These are phyloP conservation scores for Tulasnella sp. DNA, from an alignment of 768 basidiomycete species.

Conservation along the genomic window DNA sequence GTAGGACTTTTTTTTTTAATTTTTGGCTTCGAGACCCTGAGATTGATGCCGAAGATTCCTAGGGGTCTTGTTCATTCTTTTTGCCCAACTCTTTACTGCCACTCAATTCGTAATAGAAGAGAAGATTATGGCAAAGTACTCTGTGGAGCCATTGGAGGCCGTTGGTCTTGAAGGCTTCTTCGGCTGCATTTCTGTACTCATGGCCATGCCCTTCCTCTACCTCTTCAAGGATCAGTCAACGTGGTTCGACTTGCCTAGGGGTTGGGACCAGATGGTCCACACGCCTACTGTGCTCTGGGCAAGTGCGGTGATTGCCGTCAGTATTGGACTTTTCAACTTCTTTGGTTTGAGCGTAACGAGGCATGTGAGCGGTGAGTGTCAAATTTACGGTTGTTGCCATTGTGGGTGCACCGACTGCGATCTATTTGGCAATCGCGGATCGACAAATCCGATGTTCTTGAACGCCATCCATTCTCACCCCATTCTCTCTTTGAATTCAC, in stretches of 20 bases:
- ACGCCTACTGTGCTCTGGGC: constrained; percentile 59
- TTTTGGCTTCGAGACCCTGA: no score
- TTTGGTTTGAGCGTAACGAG: constrained; percentile 88
- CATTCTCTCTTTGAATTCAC: no score
- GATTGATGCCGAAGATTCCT: no score
- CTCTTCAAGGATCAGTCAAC: constrained; percentile 35
- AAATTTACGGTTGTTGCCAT: no score
- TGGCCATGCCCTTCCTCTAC: constrained; percentile 67
- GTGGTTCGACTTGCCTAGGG: constrained; percentile 77
- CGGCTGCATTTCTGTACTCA: constrained; percentile 63
- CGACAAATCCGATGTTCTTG: no score
- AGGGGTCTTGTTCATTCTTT: constrained; percentile 85
- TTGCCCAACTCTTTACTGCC: constrained; percentile 90
- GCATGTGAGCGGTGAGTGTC: constrained; percentile 51
- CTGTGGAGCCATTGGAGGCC: constrained; percentile 77
- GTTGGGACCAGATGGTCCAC: constrained; percentile 77
- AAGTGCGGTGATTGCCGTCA: constrained; percentile 55
- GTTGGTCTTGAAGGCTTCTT: constrained; percentile 94
- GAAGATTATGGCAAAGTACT: constrained; percentile 82
- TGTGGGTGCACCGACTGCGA: no score
- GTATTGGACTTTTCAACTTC: constrained; percentile 75
- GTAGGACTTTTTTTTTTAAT: constrained; percentile 28
- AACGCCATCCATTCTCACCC: no score
- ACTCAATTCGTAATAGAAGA: constrained; percentile 93
- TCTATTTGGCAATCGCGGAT: no score